Conservation (phyloP, 345 rosid genomes). For the Salix udensis region DNA sequence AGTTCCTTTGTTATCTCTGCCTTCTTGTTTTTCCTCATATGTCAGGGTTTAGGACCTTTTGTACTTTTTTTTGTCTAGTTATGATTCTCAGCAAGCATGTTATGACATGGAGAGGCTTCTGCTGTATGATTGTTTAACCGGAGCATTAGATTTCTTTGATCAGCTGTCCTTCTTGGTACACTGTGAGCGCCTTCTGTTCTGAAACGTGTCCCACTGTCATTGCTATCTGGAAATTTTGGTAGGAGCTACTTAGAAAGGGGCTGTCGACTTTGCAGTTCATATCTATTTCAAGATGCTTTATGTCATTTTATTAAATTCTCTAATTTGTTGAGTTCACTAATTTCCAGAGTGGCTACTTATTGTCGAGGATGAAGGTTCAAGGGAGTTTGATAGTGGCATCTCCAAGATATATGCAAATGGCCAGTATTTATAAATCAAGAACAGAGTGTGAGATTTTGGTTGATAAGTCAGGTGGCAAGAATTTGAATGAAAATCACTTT, state of each 20-base stretch:
- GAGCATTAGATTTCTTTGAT: constrained; percentile 20
- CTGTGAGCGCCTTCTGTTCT: constrained; percentile 6
- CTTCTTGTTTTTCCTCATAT: constrained; percentile 9
- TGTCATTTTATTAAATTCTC: neutral
- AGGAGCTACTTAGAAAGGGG: constrained; percentile 12
- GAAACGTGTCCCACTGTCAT: constrained; percentile 8
- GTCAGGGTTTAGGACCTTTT: constrained; percentile 6
- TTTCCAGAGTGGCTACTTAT: constrained; percentile 61
- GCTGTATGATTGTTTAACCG: constrained; percentile 16
- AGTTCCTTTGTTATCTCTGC: constrained; percentile 31
- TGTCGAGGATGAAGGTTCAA: constrained; percentile 56
- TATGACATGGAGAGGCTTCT: constrained; percentile 16
- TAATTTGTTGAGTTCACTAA: constrained; percentile 12
- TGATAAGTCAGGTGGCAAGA: constrained; percentile 5
- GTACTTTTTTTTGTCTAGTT: constrained; percentile 9
- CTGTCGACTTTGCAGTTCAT: neutral
- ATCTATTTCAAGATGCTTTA: neutral
- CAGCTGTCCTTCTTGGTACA: constrained; percentile 18
- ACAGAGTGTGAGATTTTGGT: constrained; percentile 25
- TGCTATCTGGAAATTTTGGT: constrained; percentile 12
- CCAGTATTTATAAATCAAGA: constrained; percentile 38
- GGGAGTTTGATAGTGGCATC: constrained; percentile 46
- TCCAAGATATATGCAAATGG: constrained; percentile 49
- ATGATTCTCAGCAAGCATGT: constrained; percentile 25
- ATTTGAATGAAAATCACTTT: constrained; percentile 9